These are phyloP conservation scores for Monilinia fructigena DNA, from an alignment of 2,329 filamentous ascomycete genomes.

Conservation along the genomic window DNA sequence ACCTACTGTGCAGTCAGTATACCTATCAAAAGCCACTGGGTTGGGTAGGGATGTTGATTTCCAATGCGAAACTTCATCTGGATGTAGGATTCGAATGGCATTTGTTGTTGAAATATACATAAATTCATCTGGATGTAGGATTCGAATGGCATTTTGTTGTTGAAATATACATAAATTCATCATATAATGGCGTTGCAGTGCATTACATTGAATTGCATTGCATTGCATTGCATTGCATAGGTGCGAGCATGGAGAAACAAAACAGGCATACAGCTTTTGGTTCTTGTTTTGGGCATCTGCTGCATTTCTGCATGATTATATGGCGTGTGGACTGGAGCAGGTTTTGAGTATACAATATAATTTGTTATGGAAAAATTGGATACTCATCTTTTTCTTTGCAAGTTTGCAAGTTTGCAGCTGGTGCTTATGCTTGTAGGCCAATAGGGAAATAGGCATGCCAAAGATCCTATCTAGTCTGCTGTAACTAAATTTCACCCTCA, in stretches of 20 bases:
- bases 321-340: neutral
- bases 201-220: neutral
- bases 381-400: neutral
- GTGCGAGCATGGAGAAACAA: neutral
- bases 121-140: too few species aligned
- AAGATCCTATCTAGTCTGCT: neutral
- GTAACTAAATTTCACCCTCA: neutral
- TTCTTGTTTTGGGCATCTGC: neutral
- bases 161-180: neutral
- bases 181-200: slow-evolving; percentile 6
- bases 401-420: neutral
- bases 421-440: neutral
- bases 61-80: neutral
- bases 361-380: neutral
- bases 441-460: neutral
- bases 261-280: neutral
- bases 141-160: neutral
- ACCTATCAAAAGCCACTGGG: neutral
- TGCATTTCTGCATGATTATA: neutral
- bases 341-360: neutral
- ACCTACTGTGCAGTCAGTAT: slow-evolving; percentile 1
- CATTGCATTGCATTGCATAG: neutral
- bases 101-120: slow-evolving; percentile 2
- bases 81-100: neutral
- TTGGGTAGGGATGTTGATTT: neutral